Evolutionary conservation across 169 alveolate genomes (phyloP).

Genomic region (Blepharisma undulans): DNA sequence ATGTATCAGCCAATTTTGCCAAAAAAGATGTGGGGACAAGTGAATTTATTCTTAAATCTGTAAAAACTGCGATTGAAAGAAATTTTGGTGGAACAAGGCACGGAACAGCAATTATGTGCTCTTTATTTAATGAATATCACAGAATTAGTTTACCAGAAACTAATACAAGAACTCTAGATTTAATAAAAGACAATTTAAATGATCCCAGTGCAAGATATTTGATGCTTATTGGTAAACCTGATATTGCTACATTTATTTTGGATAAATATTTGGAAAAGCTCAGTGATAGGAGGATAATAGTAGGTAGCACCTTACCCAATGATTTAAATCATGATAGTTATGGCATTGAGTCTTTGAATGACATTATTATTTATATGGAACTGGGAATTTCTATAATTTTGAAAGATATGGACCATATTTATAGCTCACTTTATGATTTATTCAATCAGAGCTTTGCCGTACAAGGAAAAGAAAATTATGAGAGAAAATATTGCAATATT

Average conservation of each 20-base stretch:
- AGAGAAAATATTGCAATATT: slow-evolving; percentile 51
- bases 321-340: not conserved
- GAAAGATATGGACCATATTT: slow-evolving; percentile 55
- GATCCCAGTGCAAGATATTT: slow-evolving; percentile 4
- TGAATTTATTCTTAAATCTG: not conserved
- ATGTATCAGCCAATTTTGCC: not conserved
- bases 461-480: not conserved
- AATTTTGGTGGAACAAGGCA: not conserved
- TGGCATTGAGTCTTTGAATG: slow-evolving; percentile 35
- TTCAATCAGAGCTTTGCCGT: slow-evolving; percentile 63
- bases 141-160: not conserved
- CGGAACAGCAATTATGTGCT: not conserved
- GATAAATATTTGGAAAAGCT: not conserved
- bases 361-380: slow-evolving; percentile 50
- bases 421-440: slow-evolving; percentile 62
- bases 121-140: not conserved
- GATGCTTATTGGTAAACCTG: slow-evolving; percentile 9
- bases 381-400: slow-evolving; percentile 49
- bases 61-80: not conserved
- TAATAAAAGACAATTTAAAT: not conserved
- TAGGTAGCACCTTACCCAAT: not conserved
- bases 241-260: not conserved
- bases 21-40: not conserved
- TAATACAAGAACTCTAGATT: not conserved
- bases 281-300: not conserved